Conservation (phyloP, 2,329 filamentous ascomycete genomes). For the Hypoxylon sp. region DNA sequence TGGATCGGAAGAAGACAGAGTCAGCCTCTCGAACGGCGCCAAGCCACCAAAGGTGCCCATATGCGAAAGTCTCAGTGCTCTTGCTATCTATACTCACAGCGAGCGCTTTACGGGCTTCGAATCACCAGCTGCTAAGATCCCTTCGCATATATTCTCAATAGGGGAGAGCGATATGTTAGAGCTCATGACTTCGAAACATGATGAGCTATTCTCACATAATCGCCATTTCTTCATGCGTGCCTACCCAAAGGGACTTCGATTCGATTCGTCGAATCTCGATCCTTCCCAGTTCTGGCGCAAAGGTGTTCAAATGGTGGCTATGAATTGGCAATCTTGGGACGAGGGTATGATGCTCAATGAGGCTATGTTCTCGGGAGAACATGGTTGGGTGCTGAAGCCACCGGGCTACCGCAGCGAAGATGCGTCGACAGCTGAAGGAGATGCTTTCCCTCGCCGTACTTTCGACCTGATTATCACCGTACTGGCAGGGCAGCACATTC, state of each 20-base stretch:
- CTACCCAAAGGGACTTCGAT: constrained; percentile 82
- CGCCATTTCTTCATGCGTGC: constrained; percentile 89
- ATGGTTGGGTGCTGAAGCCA: constrained; percentile 90
- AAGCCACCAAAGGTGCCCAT: constrained; percentile 71
- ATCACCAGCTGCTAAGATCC: constrained; percentile 70
- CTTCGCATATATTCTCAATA: constrained; percentile 86
- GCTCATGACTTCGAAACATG: constrained; percentile 71
- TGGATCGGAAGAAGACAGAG: constrained; percentile 60
- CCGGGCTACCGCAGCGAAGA: constrained; percentile 72
- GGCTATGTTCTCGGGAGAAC: constrained; percentile 91
- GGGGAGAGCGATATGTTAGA: constrained; percentile 80
- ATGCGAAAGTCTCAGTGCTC: constrained; percentile 75
- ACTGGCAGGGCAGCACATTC: constrained; percentile 81
- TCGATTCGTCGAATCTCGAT: constrained; percentile 94
- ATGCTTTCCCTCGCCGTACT: constrained; percentile 62
- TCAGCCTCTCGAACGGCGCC: constrained; percentile 31
- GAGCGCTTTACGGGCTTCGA: constrained; percentile 82
- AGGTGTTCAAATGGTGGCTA: constrained; percentile 95
- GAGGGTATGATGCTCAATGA: constrained; percentile 96
- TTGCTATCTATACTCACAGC: constrained; percentile 89
- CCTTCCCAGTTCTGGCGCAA: constrained; percentile 91
- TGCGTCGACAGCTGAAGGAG: constrained; percentile 56
- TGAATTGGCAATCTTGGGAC: constrained; percentile 98
- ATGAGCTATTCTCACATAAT: constrained; percentile 88
- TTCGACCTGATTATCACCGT: constrained; percentile 79